Evolutionary conservation across 495 filamentous ascomycete genomes (phyloP), one percentile per base, ranked within the genome.

Genomic region (Elaphomyces granulatus): DNA sequence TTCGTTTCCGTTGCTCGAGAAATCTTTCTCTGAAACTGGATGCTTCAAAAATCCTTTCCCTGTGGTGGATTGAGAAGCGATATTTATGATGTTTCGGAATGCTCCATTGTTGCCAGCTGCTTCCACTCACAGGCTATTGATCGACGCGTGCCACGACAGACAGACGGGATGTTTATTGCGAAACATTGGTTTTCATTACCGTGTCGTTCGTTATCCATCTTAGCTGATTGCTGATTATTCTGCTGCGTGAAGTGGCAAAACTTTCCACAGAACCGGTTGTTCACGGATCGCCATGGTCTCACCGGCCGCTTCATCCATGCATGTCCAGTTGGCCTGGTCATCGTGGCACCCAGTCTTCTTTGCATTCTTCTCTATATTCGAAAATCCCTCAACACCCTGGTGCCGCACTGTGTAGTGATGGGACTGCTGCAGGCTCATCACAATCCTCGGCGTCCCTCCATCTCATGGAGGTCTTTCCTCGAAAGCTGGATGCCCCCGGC

Each of bases 71-170:
- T 43, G 42, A 37, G 45, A 47, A 48, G 54, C 37, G 45, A 49
- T 68, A 68, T 68, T 68, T 68, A 68, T n/a, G n/a, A n/a, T 68
- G 61, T 61, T 60, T 58, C 38, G 54, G 12, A 28, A 28, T 28
- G 6, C 12, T 6, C 23, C 12, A 28, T 12, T 28, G 41, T 23
- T 47, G 26, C 28, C 30, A 52, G 44, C 42, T 20, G 34, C 50
- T 38, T 41, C 51, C 44, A 45, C 45, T 50, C 49, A 52, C 47
- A 41, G 44, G 47, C 40, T 50, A 51, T 51, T 53, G 63, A 63
- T 64, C 59, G 52, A 56, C 46, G 43, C 47, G 23, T 28, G 23
- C 23, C 23, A 28, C 23, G 23, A 28, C 23, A 6, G 12, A 28
- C 23, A 28, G 12, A 28, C 23, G 12, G 23, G 23, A 28, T 28